Evolutionary conservation across 495 filamentous ascomycete genomes (phyloP), one percentile per base, ranked within the genome.

Genomic region (Evernia prunastri): DNA sequence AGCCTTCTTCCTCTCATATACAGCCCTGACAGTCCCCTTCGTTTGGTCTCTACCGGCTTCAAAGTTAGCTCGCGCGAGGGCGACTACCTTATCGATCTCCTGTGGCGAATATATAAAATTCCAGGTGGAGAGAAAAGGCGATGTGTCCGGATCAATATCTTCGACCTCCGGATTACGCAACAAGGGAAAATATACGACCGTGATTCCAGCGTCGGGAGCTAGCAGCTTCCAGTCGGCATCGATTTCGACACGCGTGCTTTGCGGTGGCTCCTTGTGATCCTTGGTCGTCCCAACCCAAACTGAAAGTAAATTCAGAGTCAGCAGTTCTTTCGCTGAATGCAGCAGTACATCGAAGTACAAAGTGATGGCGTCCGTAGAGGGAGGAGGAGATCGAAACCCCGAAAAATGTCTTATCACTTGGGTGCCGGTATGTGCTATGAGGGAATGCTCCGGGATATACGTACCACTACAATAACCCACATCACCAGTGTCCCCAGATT

Each of bases 31-130:
- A 29, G 87, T 87, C 29, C 85, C 81, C 63, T 84, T 86, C 29
- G 90, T 87, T 74, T 87, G 85, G 49, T 89, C 87, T 61, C 82
- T 79, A 1, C 94, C 91, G 72, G 94, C 88, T 8, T 79, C 81
- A 66, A 89, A 98, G 74, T 98, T 98, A 4, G 90, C 90, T 64
- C 85, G 82, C 1, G 94, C 92, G 11, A 98, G 82, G 27, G 82
- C 81, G 12, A 95, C 86, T 0, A 93, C 88, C 29, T 82, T 80
- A 60, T 96, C 92, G 56, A 97, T 81, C 70, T 97, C 86, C 62
- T 90, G 82, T 0, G 91, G 89, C 40, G 89, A 91, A 75, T 96
- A 97, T 51, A 96, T 85, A 72, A 97, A 97, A 73, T 97, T 98
- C 94, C 94, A 97, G 1, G 94, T 98, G 68, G 85, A 89, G 74